Evolutionary conservation across 352 stramenopile genomes (phyloP), one percentile per base, ranked within the genome.

Genomic region (Sclerospora graminicola): DNA sequence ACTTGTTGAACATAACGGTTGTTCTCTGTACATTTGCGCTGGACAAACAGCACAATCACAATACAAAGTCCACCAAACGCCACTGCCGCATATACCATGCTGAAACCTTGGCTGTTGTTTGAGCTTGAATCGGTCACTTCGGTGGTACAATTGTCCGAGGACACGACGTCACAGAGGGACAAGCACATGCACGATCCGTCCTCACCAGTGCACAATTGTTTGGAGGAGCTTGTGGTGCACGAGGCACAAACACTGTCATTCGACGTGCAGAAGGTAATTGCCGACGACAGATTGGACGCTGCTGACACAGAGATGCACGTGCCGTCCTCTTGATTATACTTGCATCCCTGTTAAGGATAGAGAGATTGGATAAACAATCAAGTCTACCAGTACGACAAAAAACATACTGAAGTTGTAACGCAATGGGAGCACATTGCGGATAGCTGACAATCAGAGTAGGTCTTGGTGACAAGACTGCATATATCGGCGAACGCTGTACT

Each of bases 371-470:
- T 59, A 26, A 45, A 23, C 16, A 14, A 23, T 20, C 26, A 11
- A 28, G 18, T 44, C 31, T 8, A 32, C 8, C 15, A 20, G 10
- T 18, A 19, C 13, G 31, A n/a, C 18, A 4, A 9, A 2, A 19
- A 15, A 53, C 43, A 16, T 48, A 63, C 63, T 34, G 48, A 58
- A 2, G 60, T 50, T 16, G 26, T 41, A 10, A 78, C 30, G 49
- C 70, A 83, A 18, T 43, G 44, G 19, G 42, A 19, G 43, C 70
- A 83, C 41, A 72, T 64, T 14, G 37, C 21, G n/a, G 57, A 54
- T 21, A 72, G 50, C 30, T 79, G 54, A 51, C 70, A 83, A 8
- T 49, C 14, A 40, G 76, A 45, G 29, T 47, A 54, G 8, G 56
- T 38, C 30, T 20, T 47, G 40, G 65, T 72, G 47, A 66, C 48